Evolutionary conservation across 805 yeast genomes (phyloP).

Genomic region (Wickerhamomyces subpelliculosus): DNA sequence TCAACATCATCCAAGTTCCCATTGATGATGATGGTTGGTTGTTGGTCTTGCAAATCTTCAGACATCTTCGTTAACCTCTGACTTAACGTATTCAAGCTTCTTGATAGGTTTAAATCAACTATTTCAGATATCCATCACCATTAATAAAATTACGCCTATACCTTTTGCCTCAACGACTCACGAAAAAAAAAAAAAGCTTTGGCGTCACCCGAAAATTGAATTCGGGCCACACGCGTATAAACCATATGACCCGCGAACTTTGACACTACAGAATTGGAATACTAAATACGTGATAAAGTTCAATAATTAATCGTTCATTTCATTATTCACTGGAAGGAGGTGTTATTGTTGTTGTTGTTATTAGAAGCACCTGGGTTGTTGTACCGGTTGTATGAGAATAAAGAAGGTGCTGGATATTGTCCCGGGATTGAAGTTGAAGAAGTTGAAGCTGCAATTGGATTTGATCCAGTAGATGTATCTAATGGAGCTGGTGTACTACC

Average conservation of each 20-base stretch:
- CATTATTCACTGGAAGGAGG: no score
- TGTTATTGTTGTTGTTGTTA: neutral
- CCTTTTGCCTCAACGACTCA: conserved; percentile 1
- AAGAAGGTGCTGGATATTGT: neutral
- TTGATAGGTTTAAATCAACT: no score
- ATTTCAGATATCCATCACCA: no score
- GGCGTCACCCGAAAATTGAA: neutral
- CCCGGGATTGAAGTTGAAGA: no score
- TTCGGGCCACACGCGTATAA: no score
- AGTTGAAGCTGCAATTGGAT: neutral
- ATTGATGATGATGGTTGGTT: conserved; percentile 77
- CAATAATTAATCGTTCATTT: no score
- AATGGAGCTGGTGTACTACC: neutral
- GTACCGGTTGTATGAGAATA: conserved; percentile 1
- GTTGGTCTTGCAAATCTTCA: conserved; percentile 75
- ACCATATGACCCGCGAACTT: no score
- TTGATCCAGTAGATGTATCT: neutral
- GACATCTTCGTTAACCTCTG: conserved; percentile 53
- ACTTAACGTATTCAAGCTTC: no score
- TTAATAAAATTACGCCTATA: neutral
- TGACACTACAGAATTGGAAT: no score
- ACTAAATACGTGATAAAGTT: no score
- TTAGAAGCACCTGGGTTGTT: no score
- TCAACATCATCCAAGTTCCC: conserved; percentile 41
- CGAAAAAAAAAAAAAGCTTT: neutral